Base-by-base conservation (phyloP, 2,329 filamentous ascomycete species). In the Paracorniculantispora psalliotae region DNA sequence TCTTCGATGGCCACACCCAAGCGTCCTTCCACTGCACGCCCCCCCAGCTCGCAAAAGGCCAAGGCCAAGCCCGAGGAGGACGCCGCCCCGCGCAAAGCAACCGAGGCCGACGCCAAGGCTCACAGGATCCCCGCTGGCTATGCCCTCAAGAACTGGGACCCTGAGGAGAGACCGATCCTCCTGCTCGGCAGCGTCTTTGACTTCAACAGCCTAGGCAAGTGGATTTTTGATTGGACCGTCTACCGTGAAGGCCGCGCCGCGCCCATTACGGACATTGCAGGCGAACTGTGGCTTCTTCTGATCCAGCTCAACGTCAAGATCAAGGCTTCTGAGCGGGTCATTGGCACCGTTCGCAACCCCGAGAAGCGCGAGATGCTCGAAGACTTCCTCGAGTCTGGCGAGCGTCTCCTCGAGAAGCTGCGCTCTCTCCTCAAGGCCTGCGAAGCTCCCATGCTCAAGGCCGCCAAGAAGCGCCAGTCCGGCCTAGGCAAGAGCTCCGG, bases 181-280 rank as follows among this genome's bases (percentile, higher is more conserved):
- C 84, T 99, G 26, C 82, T 97, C 23, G 94, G 94, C 53, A 96
- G 91, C 70, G 94, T 97, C 59, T 97, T 97, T 70, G 94, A 97
- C 71, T 91, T 93, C 69, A 97, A 97, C 81, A 96, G 91, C 26
- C 82, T 99, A 30, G 94, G 94, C 69, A 97, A 97, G 77, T 99
- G 94, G 94, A 96, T 99, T 70, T 99, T 96, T 75, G 94, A 97
- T 81, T 99, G 94, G 94, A 97, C 94, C 19, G 91, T 97, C 63
- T 96, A 91, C 78, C 87, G 89, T 72, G 87, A 96, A 66, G 91
- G 91, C 39, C 84, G 91, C 15, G 84, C 84, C 43, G 91, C 89
- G 12, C 90, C 92, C 53, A 90, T 97, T 69, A 85, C 92, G 56
- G 92, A 97, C 65, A 87, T 96, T 74, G 92, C 94, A 2, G 94